Conservation (phyloP, 345 rosid genomes). For the Psidium friedrichsthalianum region DNA sequence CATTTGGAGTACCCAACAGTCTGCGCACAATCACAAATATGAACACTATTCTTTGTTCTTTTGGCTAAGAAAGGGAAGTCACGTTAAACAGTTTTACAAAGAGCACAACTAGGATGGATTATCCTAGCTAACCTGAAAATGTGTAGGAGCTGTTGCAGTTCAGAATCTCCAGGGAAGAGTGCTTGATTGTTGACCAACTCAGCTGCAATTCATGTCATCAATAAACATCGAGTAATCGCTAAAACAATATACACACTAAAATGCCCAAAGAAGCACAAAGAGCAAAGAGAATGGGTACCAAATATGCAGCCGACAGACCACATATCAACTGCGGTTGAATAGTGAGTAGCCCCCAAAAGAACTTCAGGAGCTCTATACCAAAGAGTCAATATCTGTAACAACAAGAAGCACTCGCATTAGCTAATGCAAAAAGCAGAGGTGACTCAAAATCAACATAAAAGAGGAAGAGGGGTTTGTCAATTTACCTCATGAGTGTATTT, state of each 20-base stretch:
- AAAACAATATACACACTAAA: neutral
- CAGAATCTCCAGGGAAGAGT: slow-evolving; percentile 89
- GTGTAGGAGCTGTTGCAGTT: slow-evolving; percentile 90
- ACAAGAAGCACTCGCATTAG: neutral
- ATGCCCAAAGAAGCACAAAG: neutral
- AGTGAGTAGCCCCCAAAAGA: slow-evolving; percentile 86
- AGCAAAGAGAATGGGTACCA: slow-evolving; percentile 26
- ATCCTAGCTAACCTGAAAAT: slow-evolving; percentile 50
- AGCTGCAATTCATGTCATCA: slow-evolving; percentile 22
- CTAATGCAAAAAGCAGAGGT: neutral
- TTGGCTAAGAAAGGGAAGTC: neutral
- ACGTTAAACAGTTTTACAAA: neutral
- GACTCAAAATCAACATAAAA: neutral
- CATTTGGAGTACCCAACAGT: slow-evolving; percentile 90
- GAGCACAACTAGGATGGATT: neutral
- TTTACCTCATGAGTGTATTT: slow-evolving; percentile 92
- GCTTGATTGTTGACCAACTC: slow-evolving; percentile 84
- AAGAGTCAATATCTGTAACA: slow-evolving; percentile 64
- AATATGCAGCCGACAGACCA: slow-evolving; percentile 96
- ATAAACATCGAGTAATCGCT: neutral
- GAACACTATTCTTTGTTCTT: neutral
- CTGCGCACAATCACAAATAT: slow-evolving; percentile 17
- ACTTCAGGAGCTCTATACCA: slow-evolving; percentile 99
- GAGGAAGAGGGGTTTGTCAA: neutral
- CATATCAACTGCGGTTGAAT: slow-evolving; percentile 93